These are phyloP conservation scores for Apostasia shenzhenica DNA, from an alignment of 106 monocot genomes.

Conservation along the genomic window DNA sequence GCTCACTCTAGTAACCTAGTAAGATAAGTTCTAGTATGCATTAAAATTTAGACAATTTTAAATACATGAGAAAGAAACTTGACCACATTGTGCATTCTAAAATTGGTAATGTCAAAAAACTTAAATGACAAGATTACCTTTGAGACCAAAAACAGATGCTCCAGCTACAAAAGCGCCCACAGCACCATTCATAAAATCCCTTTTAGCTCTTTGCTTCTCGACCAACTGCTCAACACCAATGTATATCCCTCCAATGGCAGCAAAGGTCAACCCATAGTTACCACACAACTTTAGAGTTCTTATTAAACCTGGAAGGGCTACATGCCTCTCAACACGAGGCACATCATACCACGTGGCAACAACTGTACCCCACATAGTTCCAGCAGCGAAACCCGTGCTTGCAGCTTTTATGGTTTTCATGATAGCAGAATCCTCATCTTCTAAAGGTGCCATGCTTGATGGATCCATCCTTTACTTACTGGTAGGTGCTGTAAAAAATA, in stretches of 20 bases:
- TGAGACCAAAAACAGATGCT: conserved; percentile 58
- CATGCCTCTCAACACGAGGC: conserved; percentile 81
- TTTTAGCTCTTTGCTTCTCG: conserved; percentile 74
- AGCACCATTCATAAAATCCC: conserved; percentile 79
- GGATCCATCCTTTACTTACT: conserved; percentile 39
- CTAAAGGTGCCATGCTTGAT: conserved; percentile 31
- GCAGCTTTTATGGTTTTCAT: conserved; percentile 92
- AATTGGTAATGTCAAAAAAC: background rate
- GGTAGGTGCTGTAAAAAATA: background rate
- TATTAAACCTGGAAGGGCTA: conserved; percentile 80
- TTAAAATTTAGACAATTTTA: background rate
- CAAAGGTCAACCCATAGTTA: conserved; percentile 76
- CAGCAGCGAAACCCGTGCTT: conserved; percentile 56
- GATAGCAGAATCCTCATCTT: conserved; percentile 61
- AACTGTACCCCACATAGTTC: conserved; percentile 86
- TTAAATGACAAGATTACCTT: conserved; percentile 26
- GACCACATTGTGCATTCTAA: background rate
- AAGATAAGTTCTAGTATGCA: too few relatives aligned
- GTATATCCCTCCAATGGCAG: conserved; percentile 79
- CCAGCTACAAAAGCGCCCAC: conserved; percentile 89
- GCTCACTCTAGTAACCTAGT: too few relatives aligned
- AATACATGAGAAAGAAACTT: background rate
- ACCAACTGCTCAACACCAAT: conserved; percentile 87
- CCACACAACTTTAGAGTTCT: conserved; percentile 91
- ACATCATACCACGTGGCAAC: conserved; percentile 95